Percentiles rank a stretch among this genome's conserved stretches.
phyloP scores from a whole-genome alignment of 2,329 filamentous ascomycete genomes.

The Cytospora mali region DNA sequence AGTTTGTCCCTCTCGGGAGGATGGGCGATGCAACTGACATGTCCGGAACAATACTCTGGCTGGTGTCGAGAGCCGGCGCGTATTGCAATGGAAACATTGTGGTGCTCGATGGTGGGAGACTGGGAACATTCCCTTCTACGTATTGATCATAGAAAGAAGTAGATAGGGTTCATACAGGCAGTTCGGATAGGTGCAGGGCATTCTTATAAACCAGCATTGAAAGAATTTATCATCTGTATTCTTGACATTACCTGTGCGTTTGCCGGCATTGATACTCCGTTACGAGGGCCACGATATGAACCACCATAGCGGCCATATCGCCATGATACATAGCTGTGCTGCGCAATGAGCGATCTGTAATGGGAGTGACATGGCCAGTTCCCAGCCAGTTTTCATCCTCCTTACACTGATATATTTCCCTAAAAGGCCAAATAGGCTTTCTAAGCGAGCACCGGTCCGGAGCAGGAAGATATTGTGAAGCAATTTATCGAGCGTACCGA shows the following conservation, averaged over 20 bases:
- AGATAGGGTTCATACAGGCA: too few species aligned
- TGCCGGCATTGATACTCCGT: neutral
- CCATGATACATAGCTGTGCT: too few species aligned
- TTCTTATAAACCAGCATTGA: neutral
- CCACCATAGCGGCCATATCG: neutral
- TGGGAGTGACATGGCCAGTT: too few species aligned
- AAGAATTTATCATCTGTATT: neutral
- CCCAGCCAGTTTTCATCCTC: too few species aligned
- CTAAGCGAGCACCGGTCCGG: neutral
- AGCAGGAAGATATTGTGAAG: too few species aligned
- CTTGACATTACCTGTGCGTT: neutral
- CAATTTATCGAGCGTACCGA: neutral
- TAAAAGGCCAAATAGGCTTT: too few species aligned
- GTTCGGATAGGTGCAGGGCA: neutral
- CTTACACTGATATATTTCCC: too few species aligned
- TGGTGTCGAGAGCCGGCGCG: constrained; percentile 65
- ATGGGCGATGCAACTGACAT: constrained; percentile 65
- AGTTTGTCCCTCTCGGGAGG: constrained; percentile 58
- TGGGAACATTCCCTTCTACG: constrained; percentile 57
- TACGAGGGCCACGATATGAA: neutral
- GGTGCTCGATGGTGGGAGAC: constrained; percentile 64
- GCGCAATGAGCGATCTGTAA: too few species aligned
- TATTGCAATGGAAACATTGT: constrained; percentile 68
- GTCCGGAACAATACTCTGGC: constrained; percentile 65
- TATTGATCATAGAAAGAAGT: constrained; percentile 48